A percentile compares a stretch with the other conserved stretches of the same genome.
phyloP scores from a whole-genome alignment of 495 filamentous ascomycete species.

The Lichenothelia convexa region DNA sequence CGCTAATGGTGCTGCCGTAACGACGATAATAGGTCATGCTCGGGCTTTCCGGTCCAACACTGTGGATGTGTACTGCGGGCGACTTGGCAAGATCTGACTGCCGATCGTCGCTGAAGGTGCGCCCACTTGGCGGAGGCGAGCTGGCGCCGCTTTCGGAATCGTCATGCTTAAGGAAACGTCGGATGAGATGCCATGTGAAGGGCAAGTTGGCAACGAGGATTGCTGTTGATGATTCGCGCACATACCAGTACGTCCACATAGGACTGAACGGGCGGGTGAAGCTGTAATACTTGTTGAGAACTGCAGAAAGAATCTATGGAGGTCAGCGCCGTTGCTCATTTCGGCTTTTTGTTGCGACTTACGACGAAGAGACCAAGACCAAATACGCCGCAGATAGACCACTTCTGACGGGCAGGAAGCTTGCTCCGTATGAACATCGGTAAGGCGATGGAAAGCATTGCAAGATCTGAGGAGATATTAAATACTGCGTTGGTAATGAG shows the following conservation, averaged over 20 bases:
- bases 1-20: too few species aligned
- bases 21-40: too few species aligned
- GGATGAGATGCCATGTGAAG: slow-evolving; percentile 40
- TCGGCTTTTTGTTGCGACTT: slow-evolving; percentile 3
- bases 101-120: too few species aligned
- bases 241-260: slow-evolving; percentile 50
- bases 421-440: slow-evolving; percentile 37
- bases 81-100: too few species aligned
- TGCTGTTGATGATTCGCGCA: slow-evolving; percentile 43
- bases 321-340: not conserved
- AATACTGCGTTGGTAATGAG: slow-evolving; percentile 47
- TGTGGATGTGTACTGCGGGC: too few species aligned
- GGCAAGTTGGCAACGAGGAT: slow-evolving; percentile 47
- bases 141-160: slow-evolving; percentile 23
- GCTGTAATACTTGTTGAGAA: slow-evolving; percentile 49
- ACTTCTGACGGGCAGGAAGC: slow-evolving; percentile 31
- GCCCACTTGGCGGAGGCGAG: too few species aligned
- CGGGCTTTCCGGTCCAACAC: too few species aligned
- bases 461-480: slow-evolving; percentile 45
- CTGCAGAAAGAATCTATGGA: slow-evolving; percentile 33
- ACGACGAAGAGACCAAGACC: slow-evolving; percentile 40
- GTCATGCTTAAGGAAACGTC: slow-evolving; percentile 32
- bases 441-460: slow-evolving; percentile 42
- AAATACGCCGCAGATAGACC: slow-evolving; percentile 31
- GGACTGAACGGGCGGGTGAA: slow-evolving; percentile 36